Evolutionary conservation across 2,329 filamentous ascomycete genomes (phyloP).

Genomic region (Macroventuria anomochaeta): DNA sequence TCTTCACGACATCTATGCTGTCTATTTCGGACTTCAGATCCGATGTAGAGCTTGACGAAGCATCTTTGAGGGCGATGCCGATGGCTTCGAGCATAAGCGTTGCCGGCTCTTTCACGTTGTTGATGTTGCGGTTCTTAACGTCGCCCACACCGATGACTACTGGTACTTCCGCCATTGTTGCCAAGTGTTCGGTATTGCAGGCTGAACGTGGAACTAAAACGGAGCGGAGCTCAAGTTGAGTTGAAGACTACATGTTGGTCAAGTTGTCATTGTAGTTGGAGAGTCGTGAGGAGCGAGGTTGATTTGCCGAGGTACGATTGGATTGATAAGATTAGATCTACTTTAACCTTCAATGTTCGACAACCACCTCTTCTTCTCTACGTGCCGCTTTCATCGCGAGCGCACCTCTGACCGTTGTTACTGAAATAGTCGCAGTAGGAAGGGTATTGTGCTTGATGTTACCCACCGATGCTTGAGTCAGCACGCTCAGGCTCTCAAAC

Average conservation of each 20-base stretch:
- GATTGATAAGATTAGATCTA: constrained; percentile 14
- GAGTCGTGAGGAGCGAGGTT: constrained; percentile 16
- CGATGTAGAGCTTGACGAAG: constrained; percentile 41
- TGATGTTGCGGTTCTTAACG: constrained; percentile 63
- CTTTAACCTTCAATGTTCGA: background rate
- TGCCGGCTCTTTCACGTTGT: constrained; percentile 62
- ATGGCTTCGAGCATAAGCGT: constrained; percentile 66
- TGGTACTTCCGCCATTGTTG: constrained; percentile 46
- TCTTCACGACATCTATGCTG: constrained; percentile 65
- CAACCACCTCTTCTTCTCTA: background rate
- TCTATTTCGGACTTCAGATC: constrained; percentile 59
- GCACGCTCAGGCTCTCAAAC: background rate
- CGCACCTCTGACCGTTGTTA: too few relatives aligned
- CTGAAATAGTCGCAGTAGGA: too few relatives aligned
- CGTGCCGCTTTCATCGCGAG: background rate
- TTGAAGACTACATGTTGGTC: constrained; percentile 5
- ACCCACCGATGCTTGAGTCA: background rate
- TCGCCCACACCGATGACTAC: constrained; percentile 70
- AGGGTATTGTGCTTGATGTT: background rate
- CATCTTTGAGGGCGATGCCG: constrained; percentile 59
- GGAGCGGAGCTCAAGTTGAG: background rate
- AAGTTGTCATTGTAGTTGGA: background rate
- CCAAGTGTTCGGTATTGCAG: background rate
- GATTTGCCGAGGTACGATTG: constrained; percentile 16
- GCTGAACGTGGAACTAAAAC: background rate